Base-by-base conservation (phyloP, 2,329 filamentous ascomycete genomes). In the Chalaropsis ovoidea region DNA sequence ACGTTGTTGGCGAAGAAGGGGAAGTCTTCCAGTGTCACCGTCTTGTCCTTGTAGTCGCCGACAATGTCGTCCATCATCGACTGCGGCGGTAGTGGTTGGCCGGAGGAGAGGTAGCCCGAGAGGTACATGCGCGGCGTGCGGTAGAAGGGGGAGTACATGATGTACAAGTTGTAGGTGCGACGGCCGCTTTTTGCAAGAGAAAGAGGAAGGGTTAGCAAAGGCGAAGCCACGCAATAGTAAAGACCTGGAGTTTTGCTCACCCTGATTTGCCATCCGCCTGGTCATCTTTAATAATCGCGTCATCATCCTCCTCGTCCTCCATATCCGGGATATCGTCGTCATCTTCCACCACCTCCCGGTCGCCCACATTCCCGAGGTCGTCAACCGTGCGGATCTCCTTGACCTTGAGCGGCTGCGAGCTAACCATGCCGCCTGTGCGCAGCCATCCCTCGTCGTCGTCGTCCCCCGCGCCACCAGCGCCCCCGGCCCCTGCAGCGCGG, bases 1-100 rank as follows among this genome's bases (percentile, higher is more conserved):
- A 96, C 85, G 71, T 86, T 87, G 72, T 89, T 87, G 69, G 90
- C 88, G 74, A 95, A 94, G 79, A 95, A 96, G 60, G 90, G 91
- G 74, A 99, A 99, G 76, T 96, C 91, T 74, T 99, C 94, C 67
- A 97, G 85, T 1, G 94, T 99, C 68, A 99, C 94, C 0, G 94
- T 99, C 81, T 99, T 99, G 79, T 96, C 91, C 74, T 95, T 95
- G 80, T 96, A 96, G 78, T 96, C 91, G 68, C 92, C 91, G 43
- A 95, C 89, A 66, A 96, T 95, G 74, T 96, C 91, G 75, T 96
- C 90, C 89, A 96, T 95, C 91, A 96, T 96, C 63, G 87, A 80
- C 63, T 88, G 82, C 2, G 91, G 91, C 2, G 88, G 84, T 0
- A 95, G 86, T 1, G 92, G 91, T 69, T 91, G 88, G 35, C 89